These are phyloP conservation scores for Aciculosporium take DNA, from an alignment of 2,329 filamentous ascomycete genomes.

Conservation along the genomic window DNA sequence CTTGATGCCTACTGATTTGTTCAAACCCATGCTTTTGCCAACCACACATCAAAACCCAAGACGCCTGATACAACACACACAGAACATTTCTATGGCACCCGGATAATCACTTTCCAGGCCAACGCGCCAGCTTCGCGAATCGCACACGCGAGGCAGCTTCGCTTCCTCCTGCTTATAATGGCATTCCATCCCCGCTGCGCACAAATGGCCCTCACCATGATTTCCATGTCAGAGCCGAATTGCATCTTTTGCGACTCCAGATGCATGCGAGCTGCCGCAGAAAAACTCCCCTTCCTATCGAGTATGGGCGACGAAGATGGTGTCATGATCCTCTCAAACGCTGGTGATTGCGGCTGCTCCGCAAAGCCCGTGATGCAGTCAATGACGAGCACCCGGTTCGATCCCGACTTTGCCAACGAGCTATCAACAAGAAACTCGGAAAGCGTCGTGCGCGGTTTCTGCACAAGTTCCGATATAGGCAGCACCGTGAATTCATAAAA, in stretches of 20 bases:
- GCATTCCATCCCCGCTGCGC: slow-evolving; percentile 63
- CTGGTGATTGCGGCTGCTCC: slow-evolving; percentile 33
- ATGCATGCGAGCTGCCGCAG: slow-evolving; percentile 37
- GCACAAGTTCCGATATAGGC: slow-evolving; percentile 42
- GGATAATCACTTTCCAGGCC: slow-evolving; percentile 53
- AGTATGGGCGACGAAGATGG: slow-evolving; percentile 15
- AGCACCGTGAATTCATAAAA: slow-evolving; percentile 46
- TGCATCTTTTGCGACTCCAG: slow-evolving; percentile 42
- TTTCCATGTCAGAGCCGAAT: slow-evolving; percentile 51
- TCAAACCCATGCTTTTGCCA: no score
- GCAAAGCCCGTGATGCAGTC: slow-evolving; percentile 46
- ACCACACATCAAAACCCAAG: no score
- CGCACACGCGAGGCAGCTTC: slow-evolving; percentile 60
- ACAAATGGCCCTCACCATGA: slow-evolving; percentile 58
- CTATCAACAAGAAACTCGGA: slow-evolving; percentile 29
- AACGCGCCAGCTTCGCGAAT: slow-evolving; percentile 61
- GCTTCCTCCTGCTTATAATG: slow-evolving; percentile 49
- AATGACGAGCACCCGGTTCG: slow-evolving; percentile 38
- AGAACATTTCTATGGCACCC: slow-evolving; percentile 40
- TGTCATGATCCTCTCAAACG: slow-evolving; percentile 22
- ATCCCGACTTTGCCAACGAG: slow-evolving; percentile 18
- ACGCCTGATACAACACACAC: no score
- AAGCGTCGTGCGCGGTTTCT: slow-evolving; percentile 30
- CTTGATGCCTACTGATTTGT: no score
- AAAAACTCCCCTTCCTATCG: slow-evolving; percentile 23